phyloP scores from a whole-genome alignment of 116 monocot genomes.

The Iris pallida region DNA sequence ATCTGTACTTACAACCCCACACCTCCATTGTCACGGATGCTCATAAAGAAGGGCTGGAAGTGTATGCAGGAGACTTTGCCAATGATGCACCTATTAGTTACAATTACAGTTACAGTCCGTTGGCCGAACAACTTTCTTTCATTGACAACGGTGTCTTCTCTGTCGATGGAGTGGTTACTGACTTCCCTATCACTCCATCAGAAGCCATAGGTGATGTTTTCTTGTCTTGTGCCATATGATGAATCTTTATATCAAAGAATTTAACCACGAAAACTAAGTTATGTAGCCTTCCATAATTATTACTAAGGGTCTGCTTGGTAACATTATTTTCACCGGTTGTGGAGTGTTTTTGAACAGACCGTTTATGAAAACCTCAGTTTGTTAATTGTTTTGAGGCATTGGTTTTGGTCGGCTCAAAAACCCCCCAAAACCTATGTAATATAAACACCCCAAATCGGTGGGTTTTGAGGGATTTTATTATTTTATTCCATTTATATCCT shows the following conservation, averaged over 20 bases:
- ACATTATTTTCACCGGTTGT: no score
- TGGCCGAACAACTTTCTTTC: slow-evolving; percentile 33
- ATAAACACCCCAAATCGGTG: no score
- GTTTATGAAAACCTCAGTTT: no score
- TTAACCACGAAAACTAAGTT: background rate
- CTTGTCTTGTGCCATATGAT: slow-evolving; percentile 6
- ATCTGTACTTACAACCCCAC: slow-evolving; percentile 37
- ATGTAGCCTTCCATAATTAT: background rate
- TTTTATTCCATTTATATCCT: no score
- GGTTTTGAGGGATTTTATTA: no score
- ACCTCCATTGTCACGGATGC: slow-evolving; percentile 62
- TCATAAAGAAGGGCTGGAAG: slow-evolving; percentile 63
- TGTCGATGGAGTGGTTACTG: slow-evolving; percentile 54
- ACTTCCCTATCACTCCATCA: slow-evolving; percentile 49
- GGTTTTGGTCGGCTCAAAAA: no score
- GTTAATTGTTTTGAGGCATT: no score
- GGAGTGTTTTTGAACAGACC: no score
- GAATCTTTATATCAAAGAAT: background rate
- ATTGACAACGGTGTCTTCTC: slow-evolving; percentile 35
- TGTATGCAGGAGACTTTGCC: slow-evolving; percentile 59
- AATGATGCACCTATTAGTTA: slow-evolving; percentile 55
- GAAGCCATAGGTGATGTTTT: slow-evolving; percentile 48
- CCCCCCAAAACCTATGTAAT: no score
- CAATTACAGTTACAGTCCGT: slow-evolving; percentile 74
- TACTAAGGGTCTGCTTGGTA: no score